Conservation (phyloP, 2,329 filamentous ascomycete genomes). For the Monosporascus sp. region DNA sequence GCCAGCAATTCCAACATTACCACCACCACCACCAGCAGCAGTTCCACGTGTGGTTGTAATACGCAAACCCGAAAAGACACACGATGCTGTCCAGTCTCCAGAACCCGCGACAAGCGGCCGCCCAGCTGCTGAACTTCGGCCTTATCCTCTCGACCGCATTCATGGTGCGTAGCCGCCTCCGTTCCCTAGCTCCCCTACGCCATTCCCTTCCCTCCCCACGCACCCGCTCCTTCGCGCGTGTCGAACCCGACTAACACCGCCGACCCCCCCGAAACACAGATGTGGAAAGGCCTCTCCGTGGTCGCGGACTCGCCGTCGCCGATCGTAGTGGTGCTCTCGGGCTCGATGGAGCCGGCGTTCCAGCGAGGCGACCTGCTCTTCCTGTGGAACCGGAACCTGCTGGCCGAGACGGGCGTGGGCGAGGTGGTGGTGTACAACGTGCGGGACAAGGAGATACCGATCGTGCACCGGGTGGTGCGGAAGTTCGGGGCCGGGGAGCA, state of each 20-base stretch:
- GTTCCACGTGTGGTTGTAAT: neutral
- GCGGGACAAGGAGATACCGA: conserved; percentile 90
- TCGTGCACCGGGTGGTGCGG: conserved; percentile 88
- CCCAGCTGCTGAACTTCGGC: conserved; percentile 84
- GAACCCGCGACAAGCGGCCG: conserved; percentile 75
- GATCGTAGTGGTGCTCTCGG: conserved; percentile 78
- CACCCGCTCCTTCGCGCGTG: no score
- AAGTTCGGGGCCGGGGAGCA: conserved; percentile 57
- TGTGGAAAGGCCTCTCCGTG: conserved; percentile 86
- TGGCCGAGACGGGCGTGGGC: conserved; percentile 50
- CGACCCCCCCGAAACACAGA: conserved; percentile 31
- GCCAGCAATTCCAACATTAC: neutral
- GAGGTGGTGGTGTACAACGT: conserved; percentile 71
- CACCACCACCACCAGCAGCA: neutral
- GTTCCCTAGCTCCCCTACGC: no score
- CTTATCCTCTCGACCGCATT: conserved; percentile 87
- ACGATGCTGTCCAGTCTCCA: conserved; percentile 64
- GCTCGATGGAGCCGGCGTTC: conserved; percentile 81
- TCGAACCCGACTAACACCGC: conserved; percentile 12
- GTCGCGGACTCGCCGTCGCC: conserved; percentile 69
- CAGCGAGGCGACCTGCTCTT: conserved; percentile 72
- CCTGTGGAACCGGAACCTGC: conserved; percentile 66
- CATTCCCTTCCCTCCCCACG: no score
- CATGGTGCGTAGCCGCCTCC: conserved; percentile 72
- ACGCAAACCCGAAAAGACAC: conserved; percentile 1